Evolutionary conservation across 345 rosid genomes (phyloP).

Genomic region (Salix purpurea): DNA sequence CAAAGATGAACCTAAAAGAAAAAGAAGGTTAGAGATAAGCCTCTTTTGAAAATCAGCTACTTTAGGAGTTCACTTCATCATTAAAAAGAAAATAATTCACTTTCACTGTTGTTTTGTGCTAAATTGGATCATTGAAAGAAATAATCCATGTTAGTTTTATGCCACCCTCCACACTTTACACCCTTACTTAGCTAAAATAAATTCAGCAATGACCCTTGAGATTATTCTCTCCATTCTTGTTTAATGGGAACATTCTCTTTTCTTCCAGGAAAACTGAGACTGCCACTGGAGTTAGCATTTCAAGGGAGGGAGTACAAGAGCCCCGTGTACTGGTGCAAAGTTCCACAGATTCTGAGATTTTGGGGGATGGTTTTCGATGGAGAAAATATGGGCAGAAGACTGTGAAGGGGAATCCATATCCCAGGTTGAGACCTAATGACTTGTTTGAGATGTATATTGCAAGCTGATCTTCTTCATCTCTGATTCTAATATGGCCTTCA

Average conservation of each 20-base stretch:
- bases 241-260: background rate
- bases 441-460: background rate
- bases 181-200: background rate
- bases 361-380: constrained; percentile 96
- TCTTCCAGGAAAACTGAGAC: constrained; percentile 52
- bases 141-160: background rate
- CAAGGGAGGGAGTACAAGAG: constrained; percentile 38
- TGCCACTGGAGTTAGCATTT: constrained; percentile 43
- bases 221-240: background rate
- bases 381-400: constrained; percentile 97
- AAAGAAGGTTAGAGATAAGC: constrained; percentile 54
- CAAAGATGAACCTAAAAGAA: constrained; percentile 56
- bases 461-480: background rate
- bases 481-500: background rate
- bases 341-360: constrained; percentile 64
- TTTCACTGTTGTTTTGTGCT: background rate
- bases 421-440: constrained; percentile 44
- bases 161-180: background rate
- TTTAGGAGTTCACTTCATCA: background rate
- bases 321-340: constrained; percentile 36
- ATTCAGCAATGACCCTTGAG: background rate
- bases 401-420: constrained; percentile 93
- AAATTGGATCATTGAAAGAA: background rate
- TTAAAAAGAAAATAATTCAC: background rate
- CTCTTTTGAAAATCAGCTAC: background rate